These are phyloP conservation scores for Nigrospora osmanthi DNA, from an alignment of 2,329 filamentous ascomycete genomes.

Conservation along the genomic window DNA sequence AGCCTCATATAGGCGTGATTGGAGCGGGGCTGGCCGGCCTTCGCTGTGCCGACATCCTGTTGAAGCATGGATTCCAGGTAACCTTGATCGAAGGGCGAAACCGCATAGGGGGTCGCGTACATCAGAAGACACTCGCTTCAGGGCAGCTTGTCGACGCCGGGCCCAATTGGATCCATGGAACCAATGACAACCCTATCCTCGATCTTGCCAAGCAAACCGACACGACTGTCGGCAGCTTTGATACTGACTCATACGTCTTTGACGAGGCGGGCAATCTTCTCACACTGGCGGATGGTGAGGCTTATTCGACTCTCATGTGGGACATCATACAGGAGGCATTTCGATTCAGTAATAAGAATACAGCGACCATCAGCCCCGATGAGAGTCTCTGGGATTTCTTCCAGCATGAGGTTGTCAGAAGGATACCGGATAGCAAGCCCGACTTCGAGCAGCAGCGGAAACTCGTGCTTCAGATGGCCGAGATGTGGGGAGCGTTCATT, in stretches of 20 bases:
- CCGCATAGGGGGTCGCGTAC: slow-evolving; percentile 58
- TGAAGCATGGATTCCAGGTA: slow-evolving; percentile 57
- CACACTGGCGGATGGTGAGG: slow-evolving; percentile 33
- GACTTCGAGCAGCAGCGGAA: slow-evolving; percentile 31
- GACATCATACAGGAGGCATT: slow-evolving; percentile 61
- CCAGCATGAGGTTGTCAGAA: slow-evolving; percentile 29
- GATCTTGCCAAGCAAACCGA: slow-evolving; percentile 56
- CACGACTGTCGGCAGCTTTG: slow-evolving; percentile 39
- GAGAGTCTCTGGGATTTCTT: slow-evolving; percentile 50
- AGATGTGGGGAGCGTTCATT: slow-evolving; percentile 65
- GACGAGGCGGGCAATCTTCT: slow-evolving; percentile 48
- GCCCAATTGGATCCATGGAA: slow-evolving; percentile 78
- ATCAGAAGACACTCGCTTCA: slow-evolving; percentile 40
- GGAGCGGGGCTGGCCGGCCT: slow-evolving; percentile 65
- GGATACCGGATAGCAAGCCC: slow-evolving; percentile 36
- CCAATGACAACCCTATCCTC: slow-evolving; percentile 60
- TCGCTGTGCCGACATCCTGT: slow-evolving; percentile 61
- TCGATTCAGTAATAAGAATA: slow-evolving; percentile 52
- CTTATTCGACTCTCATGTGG: slow-evolving; percentile 53
- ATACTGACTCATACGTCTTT: slow-evolving; percentile 46
- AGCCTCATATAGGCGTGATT: slow-evolving; percentile 56
- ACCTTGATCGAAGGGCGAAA: slow-evolving; percentile 63
- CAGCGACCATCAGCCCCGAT: slow-evolving; percentile 34
- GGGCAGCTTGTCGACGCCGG: slow-evolving; percentile 47
- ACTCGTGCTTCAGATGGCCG: slow-evolving; percentile 43